Evolutionary conservation across 2,329 filamentous ascomycete genomes (phyloP), one percentile per base, ranked within the genome.

Genomic region (Boeremia lycopersici): DNA sequence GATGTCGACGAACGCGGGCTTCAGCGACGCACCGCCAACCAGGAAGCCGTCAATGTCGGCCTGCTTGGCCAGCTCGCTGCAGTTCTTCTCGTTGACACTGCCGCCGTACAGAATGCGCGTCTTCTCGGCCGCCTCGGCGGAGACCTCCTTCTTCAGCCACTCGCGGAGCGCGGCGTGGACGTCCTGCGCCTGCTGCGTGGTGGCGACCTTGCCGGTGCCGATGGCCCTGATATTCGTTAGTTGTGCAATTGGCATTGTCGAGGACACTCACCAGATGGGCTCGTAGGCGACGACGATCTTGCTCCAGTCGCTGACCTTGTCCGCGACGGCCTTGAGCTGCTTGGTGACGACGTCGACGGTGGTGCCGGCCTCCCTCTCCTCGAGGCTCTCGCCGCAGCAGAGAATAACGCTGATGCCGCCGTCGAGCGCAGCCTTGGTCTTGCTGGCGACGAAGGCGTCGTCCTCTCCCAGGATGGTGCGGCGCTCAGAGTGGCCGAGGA

Each of bases 81-180:
- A 96, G 87, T 99, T 99, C 89, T 97, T 97, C 85, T 96, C 95
- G 76, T 84, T 96, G 71, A 99, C 95, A 71, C 89, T 95, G 74
- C 95, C 95, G 65, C 95, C 95, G 79, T 99, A 99, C 75, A 99
- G 88, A 76, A 99, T 91, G 70, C 95, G 87, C 59, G 93, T 96
- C 81, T 89, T 86, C 62, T 96, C 91, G 41, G 92, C 86, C 53
- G 89, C 90, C 75, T 89, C 83, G 73, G 85, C 81, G 62, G 96
- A 90, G 68, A 93, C 84, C 71, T 87, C 84, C 73, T 87, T 86
- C 60, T 73, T 77, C 74, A 99, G 84, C 91, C 93, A 98, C 72
- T 86, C 81, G 69, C 95, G 90, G 79, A 99, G 96, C 64, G 89
- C 91, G 70, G 88, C 90, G 82, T 75, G 78, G 64, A 82, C 65